Evolutionary conservation across 768 basidiomycete species (phyloP).

Genomic region (Mrakia frigida): DNA sequence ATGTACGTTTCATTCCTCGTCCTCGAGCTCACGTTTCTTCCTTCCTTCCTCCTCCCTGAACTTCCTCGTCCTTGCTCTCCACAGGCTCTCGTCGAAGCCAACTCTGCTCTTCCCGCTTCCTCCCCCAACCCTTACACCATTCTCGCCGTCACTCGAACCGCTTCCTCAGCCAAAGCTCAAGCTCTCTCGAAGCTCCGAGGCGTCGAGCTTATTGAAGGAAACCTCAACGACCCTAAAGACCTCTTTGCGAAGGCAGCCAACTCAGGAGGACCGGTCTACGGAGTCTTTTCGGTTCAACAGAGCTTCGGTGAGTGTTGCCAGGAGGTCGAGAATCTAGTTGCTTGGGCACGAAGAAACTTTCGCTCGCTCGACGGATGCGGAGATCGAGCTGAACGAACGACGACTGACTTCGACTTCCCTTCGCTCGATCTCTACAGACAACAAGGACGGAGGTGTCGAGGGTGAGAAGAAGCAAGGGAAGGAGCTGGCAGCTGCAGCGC

Average conservation of each 20-base stretch:
- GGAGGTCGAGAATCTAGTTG: no score
- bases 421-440: background rate
- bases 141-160: slow-evolving; percentile 3
- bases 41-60: background rate
- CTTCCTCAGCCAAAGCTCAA: slow-evolving; percentile 1
- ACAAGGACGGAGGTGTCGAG: background rate
- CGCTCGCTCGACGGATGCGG: background rate
- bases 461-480: slow-evolving; percentile 8
- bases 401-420: background rate
- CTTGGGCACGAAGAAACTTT: no score
- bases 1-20: no score
- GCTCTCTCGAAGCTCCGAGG: background rate
- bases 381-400: background rate
- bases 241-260: slow-evolving; percentile 5
- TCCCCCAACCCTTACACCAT: background rate
- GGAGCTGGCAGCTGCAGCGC: background rate
- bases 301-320: background rate
- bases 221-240: background rate
- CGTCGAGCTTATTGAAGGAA: background rate
- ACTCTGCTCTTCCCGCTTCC: background rate
- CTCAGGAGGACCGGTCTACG: background rate
- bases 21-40: no score
- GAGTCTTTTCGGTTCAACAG: background rate
- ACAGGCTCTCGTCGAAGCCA: background rate
- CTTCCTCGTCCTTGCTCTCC: background rate